Conservation (phyloP, 2,329 filamentous ascomycete species). For the Thielaviopsis musarum region DNA sequence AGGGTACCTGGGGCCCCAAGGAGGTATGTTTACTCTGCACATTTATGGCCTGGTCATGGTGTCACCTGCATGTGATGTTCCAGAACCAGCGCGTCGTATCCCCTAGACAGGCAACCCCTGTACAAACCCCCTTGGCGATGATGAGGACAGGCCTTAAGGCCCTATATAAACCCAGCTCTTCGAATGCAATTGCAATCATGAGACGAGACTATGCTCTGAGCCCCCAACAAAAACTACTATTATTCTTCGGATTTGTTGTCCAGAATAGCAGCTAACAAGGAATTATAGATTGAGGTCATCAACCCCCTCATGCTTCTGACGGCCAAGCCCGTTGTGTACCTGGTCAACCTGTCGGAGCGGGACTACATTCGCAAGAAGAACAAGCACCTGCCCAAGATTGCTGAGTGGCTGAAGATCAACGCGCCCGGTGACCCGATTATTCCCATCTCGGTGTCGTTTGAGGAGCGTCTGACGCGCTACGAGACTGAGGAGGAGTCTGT, state of each 20-base stretch:
- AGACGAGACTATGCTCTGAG: conserved; percentile 11
- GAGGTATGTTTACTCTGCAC: conserved; percentile 51
- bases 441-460: conserved; percentile 80
- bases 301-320: conserved; percentile 91
- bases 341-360: conserved; percentile 92
- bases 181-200: conserved; percentile 52
- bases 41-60: neutral
- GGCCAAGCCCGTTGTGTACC: conserved; percentile 91
- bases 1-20: conserved; percentile 77
- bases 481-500: conserved; percentile 58
- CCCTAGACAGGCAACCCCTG: neutral
- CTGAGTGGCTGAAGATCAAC: conserved; percentile 88
- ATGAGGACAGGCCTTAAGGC: conserved; percentile 12
- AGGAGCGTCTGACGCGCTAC: conserved; percentile 76
- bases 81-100: neutral
- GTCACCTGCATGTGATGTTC: neutral
- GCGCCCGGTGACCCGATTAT: conserved; percentile 79
- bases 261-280: conserved; percentile 1
- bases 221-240: conserved; percentile 23
- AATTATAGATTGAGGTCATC: conserved; percentile 89
- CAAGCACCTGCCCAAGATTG: conserved; percentile 89
- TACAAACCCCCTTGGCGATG: conserved; percentile 8
- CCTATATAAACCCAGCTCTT: conserved; percentile 95
- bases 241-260: neutral
- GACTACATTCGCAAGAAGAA: conserved; percentile 99